These are phyloP conservation scores for Calonectria leucothoes DNA, from an alignment of 2,329 filamentous ascomycete species.

Conservation along the genomic window DNA sequence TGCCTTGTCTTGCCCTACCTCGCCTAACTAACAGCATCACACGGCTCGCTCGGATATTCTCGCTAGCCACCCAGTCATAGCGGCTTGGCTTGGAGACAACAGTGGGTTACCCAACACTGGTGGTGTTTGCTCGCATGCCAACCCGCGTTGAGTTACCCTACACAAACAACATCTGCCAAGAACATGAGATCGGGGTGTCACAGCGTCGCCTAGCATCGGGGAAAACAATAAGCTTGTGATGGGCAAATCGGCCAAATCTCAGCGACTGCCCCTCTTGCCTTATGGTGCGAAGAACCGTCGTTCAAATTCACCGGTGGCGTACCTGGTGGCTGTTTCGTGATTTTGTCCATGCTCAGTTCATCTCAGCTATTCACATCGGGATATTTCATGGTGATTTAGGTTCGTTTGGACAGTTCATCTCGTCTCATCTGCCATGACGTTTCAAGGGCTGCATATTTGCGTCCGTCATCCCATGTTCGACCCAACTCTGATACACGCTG, in stretches of 20 bases:
- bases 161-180: not conserved
- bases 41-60: not conserved
- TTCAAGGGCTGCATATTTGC: slow-evolving; percentile 9
- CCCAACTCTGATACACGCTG: not conserved
- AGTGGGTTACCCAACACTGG: not conserved
- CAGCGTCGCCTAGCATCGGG: not conserved
- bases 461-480: slow-evolving; percentile 6
- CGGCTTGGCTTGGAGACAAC: not conserved
- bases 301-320: not conserved
- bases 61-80: not conserved
- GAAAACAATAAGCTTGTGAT: not conserved
- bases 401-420: not conserved
- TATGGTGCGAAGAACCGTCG: not conserved
- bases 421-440: slow-evolving; percentile 2
- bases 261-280: not conserved
- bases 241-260: not conserved
- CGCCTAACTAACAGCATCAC: not conserved
- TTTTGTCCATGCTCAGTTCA: not conserved
- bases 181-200: not conserved
- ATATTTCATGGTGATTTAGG: not conserved
- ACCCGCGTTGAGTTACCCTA: not conserved
- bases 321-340: slow-evolving; percentile 2
- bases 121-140: not conserved
- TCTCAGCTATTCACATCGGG: not conserved
- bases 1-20: not conserved